Base-by-base conservation (phyloP, 2,329 filamentous ascomycete genomes). In the Neonectria hederae region DNA sequence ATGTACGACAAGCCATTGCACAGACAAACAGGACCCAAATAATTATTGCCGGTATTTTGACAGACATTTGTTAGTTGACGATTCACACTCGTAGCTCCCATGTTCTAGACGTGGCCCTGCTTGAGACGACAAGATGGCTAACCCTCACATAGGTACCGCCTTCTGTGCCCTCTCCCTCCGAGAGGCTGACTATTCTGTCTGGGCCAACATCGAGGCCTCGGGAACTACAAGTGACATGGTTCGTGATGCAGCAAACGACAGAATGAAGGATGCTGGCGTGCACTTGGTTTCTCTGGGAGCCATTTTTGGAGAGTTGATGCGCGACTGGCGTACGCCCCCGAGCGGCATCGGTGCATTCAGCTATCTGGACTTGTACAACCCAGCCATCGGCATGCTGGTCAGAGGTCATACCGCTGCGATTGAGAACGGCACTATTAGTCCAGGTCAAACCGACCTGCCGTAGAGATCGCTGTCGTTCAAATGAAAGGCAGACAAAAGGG, bases 81-180 rank as follows among this genome's bases (percentile, higher is more conserved):
- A 11, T 14, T 9, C 22, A 13, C 7, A 24, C 22, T 17, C 43
- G 8, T 21, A 13, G 6, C n/a, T 21, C n/a, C 9, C n/a, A 10
- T 11, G 5, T 21, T 11, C 40, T n/a, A 10, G 40, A 11, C 8
- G 2, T 4, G n/a, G 40, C 11, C 10, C 40, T 43, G n/a, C 19
- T 2, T 21, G 40, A 43, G 6, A n/a, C 19, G n/a, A 21, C 40
- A 43, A 21, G 40, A 21, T 43, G n/a, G n/a, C n/a, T 43, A 21
- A 43, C 11, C 21, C 6, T 21, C 40, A 40, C 19, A 43, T 4
- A 46, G 43, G 86, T 78, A 88, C 85, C 11, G 79, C 86, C 2
- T 90, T 89, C 79, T 81, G 88, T 21, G 85, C 88, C 0, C 82
- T 90, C 28, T 86, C 85, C 2, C 83, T 90, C 4, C 78, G 86